Evolutionary conservation across 768 basidiomycete species (phyloP), one percentile per base, ranked within the genome.

Genomic region (Cyclocybe aegerita): DNA sequence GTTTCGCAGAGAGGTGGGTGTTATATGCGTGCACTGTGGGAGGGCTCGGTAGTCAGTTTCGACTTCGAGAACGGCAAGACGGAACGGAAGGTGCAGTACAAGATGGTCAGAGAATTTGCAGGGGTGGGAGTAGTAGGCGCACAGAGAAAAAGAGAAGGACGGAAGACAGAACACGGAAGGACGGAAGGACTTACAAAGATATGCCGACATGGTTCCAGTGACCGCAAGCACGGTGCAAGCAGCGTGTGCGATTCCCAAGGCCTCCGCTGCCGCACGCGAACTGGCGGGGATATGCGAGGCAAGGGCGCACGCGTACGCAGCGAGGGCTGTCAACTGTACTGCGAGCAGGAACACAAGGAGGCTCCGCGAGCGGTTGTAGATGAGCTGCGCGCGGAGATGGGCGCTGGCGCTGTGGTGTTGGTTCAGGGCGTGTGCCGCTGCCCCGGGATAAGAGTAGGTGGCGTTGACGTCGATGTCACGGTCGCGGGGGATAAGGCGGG

Each of bases 161-260:
- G 29, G 4, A 29, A 14, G 33, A 39, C 15, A 17, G 30, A 38
- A 34, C 23, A 9, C 23, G 32, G 30, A 35, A 36, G 30, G 15
- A 46, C 38, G 14, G 46, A 48, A 48, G 46, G 43, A 53, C 65
- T 52, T 53, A 67, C 65, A 49, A 38, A 67, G 51, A 45, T 64
- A 64, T 29, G 64, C 61, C 30, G 57, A 49, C 61, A 65, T 63
- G 29, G 64, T 57, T 31, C 58, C 62, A 46, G 52, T 56, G 32
- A 61, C 54, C 33, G 61, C 54, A 11, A 65, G 46, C 11, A 62
- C 61, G 23, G 50, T 60, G 38, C 59, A 59, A 11, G 57, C 53
- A 12, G 58, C 52, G 30, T 60, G 62, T 11, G 56, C 42, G 39
- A 60, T 59, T 39, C 49, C 50, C 32, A 57, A 39, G 23, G 43